Evolutionary conservation across 2,329 filamentous ascomycete genomes (phyloP).

Genomic region (Trichoderma sp.): DNA sequence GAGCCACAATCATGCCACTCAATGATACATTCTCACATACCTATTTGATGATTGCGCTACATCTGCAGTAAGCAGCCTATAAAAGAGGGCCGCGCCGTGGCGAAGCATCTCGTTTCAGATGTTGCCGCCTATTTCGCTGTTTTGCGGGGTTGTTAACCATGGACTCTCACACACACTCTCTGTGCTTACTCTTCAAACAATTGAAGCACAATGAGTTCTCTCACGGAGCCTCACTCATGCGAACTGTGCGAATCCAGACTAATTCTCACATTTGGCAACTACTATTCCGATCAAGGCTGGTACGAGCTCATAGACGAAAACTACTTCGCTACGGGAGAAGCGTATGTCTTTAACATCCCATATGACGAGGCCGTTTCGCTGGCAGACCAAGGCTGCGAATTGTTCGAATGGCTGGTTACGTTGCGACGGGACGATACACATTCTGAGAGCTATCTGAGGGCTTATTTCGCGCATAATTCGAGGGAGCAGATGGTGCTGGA

Average conservation of each 20-base stretch:
- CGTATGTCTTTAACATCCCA: neutral
- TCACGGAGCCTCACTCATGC: neutral
- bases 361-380: neutral
- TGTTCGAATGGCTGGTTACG: neutral
- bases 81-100: neutral
- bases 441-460: neutral
- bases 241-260: neutral
- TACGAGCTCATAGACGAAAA: constrained; percentile 10
- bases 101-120: neutral
- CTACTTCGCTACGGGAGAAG: constrained; percentile 9
- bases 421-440: constrained; percentile 1
- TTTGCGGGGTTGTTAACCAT: neutral
- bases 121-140: neutral
- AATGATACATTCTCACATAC: neutral
- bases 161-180: neutral
- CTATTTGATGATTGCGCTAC: neutral
- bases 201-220: neutral
- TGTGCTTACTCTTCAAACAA: neutral
- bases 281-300: constrained; percentile 3
- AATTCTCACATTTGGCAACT: constrained; percentile 3
- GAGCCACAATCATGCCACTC: neutral
- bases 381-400: neutral
- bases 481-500: constrained; percentile 8
- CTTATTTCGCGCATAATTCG: constrained; percentile 9
- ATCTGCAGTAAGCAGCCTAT: neutral